A percentile compares a stretch with the other conserved stretches of the same genome.
Conservation (phyloP, 148 eudicot species). For the Diospyros lotus region DNA sequence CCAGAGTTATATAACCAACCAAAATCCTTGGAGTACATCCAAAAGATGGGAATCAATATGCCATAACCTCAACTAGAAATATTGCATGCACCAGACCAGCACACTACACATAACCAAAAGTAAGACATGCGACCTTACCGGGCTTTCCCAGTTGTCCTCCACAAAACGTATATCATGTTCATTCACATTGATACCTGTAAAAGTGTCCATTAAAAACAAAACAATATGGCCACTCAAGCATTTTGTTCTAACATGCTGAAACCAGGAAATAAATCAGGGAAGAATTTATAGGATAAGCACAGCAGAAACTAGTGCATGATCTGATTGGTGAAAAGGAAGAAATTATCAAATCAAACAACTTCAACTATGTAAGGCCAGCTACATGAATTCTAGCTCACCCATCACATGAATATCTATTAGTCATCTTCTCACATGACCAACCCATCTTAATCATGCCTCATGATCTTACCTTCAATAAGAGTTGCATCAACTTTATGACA, state of each 20-base stretch:
- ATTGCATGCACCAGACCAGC: not conserved
- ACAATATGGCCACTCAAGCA: not conserved
- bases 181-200: slow-evolving; percentile 79
- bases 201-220: too few species aligned
- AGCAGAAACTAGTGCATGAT: slow-evolving; percentile 3
- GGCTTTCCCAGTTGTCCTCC: slow-evolving; percentile 99
- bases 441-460: too few species aligned
- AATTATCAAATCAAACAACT: slow-evolving; percentile 4
- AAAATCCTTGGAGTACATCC: not conserved
- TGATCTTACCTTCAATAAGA: too few species aligned
- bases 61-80: not conserved
- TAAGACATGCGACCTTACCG: slow-evolving; percentile 43
- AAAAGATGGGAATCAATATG: not conserved
- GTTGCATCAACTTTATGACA: too few species aligned
- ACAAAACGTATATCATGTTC: slow-evolving; percentile 99
- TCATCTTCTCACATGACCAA: too few species aligned
- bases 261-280: not conserved
- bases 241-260: slow-evolving; percentile 4
- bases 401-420: too few species aligned
- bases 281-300: not conserved
- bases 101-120: not conserved
- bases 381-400: too few species aligned
- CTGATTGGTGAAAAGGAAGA: not conserved
- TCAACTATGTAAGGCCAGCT: too few species aligned
- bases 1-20: not conserved